Conservation (phyloP, 2,329 filamentous ascomycete species). For the Xylariaceae sp. region DNA sequence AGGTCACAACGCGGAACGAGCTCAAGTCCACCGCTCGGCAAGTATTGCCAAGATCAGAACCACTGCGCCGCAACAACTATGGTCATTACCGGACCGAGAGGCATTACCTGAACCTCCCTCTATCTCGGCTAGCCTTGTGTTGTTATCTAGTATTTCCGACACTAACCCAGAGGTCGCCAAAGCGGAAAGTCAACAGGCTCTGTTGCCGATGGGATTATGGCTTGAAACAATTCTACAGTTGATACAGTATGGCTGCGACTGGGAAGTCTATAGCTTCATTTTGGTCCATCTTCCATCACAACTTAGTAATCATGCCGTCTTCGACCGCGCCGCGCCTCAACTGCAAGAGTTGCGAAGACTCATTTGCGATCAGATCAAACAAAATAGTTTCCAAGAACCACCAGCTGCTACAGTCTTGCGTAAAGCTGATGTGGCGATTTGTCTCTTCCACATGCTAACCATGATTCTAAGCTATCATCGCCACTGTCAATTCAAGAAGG, state of each 20-base stretch:
- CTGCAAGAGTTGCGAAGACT: slow-evolving; percentile 71
- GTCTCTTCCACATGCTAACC: slow-evolving; percentile 80
- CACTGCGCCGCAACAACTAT: slow-evolving; percentile 48
- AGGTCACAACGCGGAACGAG: slow-evolving; percentile 41
- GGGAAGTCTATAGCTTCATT: slow-evolving; percentile 90
- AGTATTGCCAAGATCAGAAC: slow-evolving; percentile 35
- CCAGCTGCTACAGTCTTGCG: slow-evolving; percentile 74
- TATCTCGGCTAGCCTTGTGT: slow-evolving; percentile 45
- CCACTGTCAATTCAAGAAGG: slow-evolving; percentile 74
- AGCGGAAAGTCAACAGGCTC: slow-evolving; percentile 28
- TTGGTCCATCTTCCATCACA: slow-evolving; percentile 83
- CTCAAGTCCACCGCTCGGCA: slow-evolving; percentile 37
- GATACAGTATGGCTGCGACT: slow-evolving; percentile 72
- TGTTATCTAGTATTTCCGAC: slow-evolving; percentile 40
- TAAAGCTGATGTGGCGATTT: slow-evolving; percentile 83
- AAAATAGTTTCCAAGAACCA: slow-evolving; percentile 75
- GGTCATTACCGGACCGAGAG: slow-evolving; percentile 55
- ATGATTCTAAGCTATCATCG: slow-evolving; percentile 89
- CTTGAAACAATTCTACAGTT: slow-evolving; percentile 72
- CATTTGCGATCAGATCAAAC: slow-evolving; percentile 78
- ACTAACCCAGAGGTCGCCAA: slow-evolving; percentile 16
- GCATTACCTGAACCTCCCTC: slow-evolving; percentile 49
- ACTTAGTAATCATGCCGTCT: slow-evolving; percentile 84
- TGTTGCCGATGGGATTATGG: slow-evolving; percentile 64
- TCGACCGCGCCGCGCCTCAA: slow-evolving; percentile 67